These are phyloP conservation scores for Dichomitus squalens DNA, from an alignment of 1,284 basidiomycete genomes.

Conservation along the genomic window DNA sequence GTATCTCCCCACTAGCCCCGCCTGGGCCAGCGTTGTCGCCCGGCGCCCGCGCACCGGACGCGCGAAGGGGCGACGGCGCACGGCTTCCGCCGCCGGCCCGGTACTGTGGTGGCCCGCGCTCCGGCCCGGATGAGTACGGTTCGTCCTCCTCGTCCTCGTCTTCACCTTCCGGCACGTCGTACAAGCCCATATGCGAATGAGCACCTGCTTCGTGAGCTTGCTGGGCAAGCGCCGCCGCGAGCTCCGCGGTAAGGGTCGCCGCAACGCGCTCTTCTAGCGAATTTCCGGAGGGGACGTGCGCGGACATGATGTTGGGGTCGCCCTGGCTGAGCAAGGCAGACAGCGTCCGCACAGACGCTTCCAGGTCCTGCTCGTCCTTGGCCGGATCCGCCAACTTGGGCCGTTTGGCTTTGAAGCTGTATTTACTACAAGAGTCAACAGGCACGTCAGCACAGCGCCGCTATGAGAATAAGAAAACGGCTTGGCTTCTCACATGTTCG, in stretches of 20 bases:
- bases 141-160: slow-evolving; percentile 47
- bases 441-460: slow-evolving; percentile 12
- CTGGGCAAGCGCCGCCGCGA: slow-evolving; percentile 74
- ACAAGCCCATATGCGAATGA: slow-evolving; percentile 1
- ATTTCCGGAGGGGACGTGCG: slow-evolving; percentile 26
- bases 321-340: slow-evolving; percentile 61
- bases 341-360: slow-evolving; percentile 71
- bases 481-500: slow-evolving; percentile 61
- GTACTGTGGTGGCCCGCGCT: slow-evolving; percentile 20
- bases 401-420: slow-evolving; percentile 73
- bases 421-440: slow-evolving; percentile 51
- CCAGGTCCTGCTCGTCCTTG: slow-evolving; percentile 51
- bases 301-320: slow-evolving; percentile 13
- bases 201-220: slow-evolving; percentile 1
- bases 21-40: slow-evolving; percentile 9
- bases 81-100: slow-evolving; percentile 18
- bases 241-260: slow-evolving; percentile 66
- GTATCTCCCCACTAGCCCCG: slow-evolving; percentile 12
- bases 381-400: slow-evolving; percentile 51
- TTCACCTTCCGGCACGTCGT: slow-evolving; percentile 14
- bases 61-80: slow-evolving; percentile 9
- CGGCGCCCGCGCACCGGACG: background rate
- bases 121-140: slow-evolving; percentile 29
- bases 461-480: background rate
- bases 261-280: slow-evolving; percentile 63